Evolutionary conservation across 139 green algal species (phyloP).

Genomic region (Ettlia oleoabundans): DNA sequence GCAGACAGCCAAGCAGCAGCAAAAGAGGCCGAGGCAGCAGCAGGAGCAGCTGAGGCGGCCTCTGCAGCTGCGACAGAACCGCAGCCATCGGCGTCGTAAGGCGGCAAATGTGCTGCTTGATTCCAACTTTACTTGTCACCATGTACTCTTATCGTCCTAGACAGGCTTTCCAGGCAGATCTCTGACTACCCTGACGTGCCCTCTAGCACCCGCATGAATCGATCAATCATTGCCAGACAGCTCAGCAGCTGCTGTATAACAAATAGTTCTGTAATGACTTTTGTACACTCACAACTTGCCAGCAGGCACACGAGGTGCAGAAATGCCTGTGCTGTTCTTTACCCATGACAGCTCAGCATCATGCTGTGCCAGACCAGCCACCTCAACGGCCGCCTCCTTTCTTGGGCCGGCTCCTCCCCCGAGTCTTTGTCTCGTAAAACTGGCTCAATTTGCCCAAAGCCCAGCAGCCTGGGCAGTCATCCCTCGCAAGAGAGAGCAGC

Average conservation of each 20-base stretch:
- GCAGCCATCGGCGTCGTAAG: background rate
- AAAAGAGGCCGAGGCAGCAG: too few species aligned
- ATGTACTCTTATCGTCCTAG: background rate
- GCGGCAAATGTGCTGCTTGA: background rate
- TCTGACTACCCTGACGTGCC: background rate
- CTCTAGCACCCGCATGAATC: too few species aligned
- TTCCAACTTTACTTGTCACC: background rate
- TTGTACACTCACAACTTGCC: too few species aligned
- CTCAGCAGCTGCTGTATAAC: too few species aligned
- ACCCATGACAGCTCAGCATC: too few species aligned
- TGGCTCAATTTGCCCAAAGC: constrained; percentile 32
- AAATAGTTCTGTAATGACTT: too few species aligned
- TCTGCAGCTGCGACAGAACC: background rate
- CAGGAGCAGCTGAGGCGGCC: constrained; percentile 4
- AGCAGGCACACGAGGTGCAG: too few species aligned
- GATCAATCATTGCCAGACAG: too few species aligned
- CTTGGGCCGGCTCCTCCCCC: background rate
- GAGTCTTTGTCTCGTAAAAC: constrained; percentile 47
- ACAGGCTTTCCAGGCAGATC: background rate
- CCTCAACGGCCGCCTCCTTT: too few species aligned
- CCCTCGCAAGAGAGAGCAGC: background rate
- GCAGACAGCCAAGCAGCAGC: background rate
- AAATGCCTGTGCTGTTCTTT: too few species aligned
- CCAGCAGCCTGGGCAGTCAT: constrained; percentile 1
- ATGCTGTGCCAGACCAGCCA: too few species aligned